phyloP scores from a whole-genome alignment of 2,329 filamentous ascomycete genomes.

The Neofusicoccum sp. region DNA sequence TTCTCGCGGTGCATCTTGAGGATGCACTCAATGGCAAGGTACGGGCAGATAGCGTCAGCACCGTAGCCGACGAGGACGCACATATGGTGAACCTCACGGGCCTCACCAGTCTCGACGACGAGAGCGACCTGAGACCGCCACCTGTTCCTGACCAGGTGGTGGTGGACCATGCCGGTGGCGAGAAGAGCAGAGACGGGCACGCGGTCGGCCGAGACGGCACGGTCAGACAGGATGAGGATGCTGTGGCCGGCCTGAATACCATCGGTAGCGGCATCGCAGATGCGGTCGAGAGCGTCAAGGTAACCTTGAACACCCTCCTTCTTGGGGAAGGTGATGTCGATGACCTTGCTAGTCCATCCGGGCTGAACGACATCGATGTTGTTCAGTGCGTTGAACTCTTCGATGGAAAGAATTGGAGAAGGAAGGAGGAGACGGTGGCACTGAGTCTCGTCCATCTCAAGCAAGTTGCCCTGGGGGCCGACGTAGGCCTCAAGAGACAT shows the following conservation, averaged over 20 bases:
- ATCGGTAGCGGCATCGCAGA: conserved; percentile 80
- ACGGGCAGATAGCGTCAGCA: conserved; percentile 90
- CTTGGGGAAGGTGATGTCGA: conserved; percentile 93
- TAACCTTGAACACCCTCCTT: conserved; percentile 79
- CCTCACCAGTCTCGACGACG: conserved; percentile 88
- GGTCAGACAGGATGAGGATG: conserved; percentile 85
- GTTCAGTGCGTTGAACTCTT: conserved; percentile 84
- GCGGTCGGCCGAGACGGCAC: conserved; percentile 76
- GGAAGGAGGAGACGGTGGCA: conserved; percentile 82
- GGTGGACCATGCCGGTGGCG: conserved; percentile 90
- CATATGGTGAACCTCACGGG: conserved; percentile 97
- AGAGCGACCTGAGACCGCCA: conserved; percentile 88
- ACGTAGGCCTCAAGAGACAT: conserved; percentile 98
- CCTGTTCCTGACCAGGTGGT: conserved; percentile 92
- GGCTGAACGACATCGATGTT: conserved; percentile 71
- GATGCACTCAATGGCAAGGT: conserved; percentile 94
- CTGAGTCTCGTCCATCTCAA: conserved; percentile 90
- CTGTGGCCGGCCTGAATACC: conserved; percentile 81
- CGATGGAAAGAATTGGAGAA: conserved; percentile 83
- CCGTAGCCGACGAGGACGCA: conserved; percentile 96
- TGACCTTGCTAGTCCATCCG: conserved; percentile 83
- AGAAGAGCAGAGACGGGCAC: conserved; percentile 83
- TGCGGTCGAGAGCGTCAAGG: conserved; percentile 79
- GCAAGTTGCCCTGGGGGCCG: conserved; percentile 88
- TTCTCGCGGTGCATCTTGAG: conserved; percentile 94